Base-by-base conservation (phyloP, 2,329 filamentous ascomycete genomes). In the Fusarium incarnatum region DNA sequence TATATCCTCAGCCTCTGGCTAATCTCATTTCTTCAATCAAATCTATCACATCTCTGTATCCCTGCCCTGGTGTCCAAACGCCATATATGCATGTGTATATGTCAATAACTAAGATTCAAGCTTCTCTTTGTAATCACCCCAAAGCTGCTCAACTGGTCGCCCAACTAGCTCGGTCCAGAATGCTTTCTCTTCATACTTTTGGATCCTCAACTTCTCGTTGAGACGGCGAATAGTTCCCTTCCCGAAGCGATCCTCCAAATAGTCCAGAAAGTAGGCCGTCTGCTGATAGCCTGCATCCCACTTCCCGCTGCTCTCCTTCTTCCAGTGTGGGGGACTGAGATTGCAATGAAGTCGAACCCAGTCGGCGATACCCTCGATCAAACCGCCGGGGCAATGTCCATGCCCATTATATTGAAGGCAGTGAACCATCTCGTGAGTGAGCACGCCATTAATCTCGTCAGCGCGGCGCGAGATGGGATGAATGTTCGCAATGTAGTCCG, bases 361-460 rank as follows among this genome's bases (percentile, higher is more conserved):
- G 81, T 98, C 96, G 22, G 95, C 95, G 56, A 98, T 89, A 1
- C 95, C 95, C 80, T 98, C 95, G 59, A 97, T 91, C 48, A 98
- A 80, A 0, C 96, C 96, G 1, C 91, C 91, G 0, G 92, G 92
- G 45, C 89, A 88, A 7, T 82, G 82, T 3, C 84, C 85, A 22
- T 74, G 82, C 3, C 85, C 91, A 73, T 93, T 91, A 80, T 93
- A 92, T 80, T 98, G 95, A 81, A 92, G 97, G 81, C 94, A 98
- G 82, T 98, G 96, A 16, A 98, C 95, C 67, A 98, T 90, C 81
- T 98, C 95, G 78, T 98, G 95, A 3, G 92, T 91, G 22, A 98
- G 80, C 1, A 98, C 94, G 42, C 96, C 96, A 20, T 88, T 82
- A 63, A 98, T 89, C 81, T 98, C 94, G 41, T 85, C 75, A 25